Conservation (phyloP, 2,329 filamentous ascomycete genomes). For the Colletotrichum magnum region DNA sequence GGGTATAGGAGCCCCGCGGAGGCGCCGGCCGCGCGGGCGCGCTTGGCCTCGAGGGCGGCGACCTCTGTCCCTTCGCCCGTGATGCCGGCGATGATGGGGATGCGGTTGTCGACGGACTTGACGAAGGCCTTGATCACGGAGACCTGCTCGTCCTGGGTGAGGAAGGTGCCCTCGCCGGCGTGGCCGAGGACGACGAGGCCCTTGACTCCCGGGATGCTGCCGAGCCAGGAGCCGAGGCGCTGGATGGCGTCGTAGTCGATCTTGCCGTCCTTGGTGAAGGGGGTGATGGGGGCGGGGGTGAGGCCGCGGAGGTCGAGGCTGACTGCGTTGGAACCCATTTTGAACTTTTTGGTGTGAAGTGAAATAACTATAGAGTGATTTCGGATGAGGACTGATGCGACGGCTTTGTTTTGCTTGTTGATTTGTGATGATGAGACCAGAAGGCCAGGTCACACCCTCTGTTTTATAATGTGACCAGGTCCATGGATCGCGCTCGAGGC, state of each 20-base stretch:
- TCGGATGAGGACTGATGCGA: constrained; percentile 6
- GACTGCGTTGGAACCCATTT: constrained; percentile 45
- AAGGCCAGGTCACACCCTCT: background rate
- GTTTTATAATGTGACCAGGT: constrained; percentile 24
- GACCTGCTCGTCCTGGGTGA: constrained; percentile 63
- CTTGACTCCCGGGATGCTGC: constrained; percentile 65
- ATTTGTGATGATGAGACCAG: background rate
- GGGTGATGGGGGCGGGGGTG: constrained; percentile 65
- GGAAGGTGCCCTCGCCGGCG: constrained; percentile 67
- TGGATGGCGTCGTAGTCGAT: constrained; percentile 68
- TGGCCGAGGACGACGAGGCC: constrained; percentile 68
- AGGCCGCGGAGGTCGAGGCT: constrained; percentile 63
- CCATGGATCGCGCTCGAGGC: background rate
- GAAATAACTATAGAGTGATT: too few species aligned
- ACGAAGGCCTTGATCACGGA: constrained; percentile 66
- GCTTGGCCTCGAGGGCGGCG: constrained; percentile 64
- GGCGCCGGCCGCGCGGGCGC: constrained; percentile 65
- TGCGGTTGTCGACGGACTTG: constrained; percentile 63
- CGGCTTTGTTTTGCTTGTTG: background rate
- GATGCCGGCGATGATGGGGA: constrained; percentile 67
- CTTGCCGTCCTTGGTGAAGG: constrained; percentile 62
- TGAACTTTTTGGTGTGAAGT: too few species aligned
- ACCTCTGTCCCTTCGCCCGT: constrained; percentile 67
- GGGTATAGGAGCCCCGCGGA: constrained; percentile 66
- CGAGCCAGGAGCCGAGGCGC: constrained; percentile 66